Base-by-base conservation (phyloP, 805 yeast species). In the Candida gorgasii region DNA sequence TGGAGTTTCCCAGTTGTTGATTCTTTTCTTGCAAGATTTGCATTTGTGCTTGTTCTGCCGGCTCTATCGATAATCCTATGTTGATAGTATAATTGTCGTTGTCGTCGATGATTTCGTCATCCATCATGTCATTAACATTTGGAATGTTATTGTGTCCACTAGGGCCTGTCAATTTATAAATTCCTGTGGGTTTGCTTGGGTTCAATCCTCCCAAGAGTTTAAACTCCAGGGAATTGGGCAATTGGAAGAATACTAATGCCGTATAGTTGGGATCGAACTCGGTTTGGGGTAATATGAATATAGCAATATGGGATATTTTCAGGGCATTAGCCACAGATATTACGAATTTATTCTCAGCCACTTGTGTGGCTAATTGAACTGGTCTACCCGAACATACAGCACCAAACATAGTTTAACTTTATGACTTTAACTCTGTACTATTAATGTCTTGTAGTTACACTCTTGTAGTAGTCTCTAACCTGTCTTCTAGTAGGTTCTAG, bases 11-110 rank as follows among this genome's bases (percentile, higher is more conserved):
- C 27, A 27, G 31, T 12, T 26, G 24, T 40, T 44, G 45, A 15
- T 30, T 58, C 49, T 67, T 72, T 52, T 73, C 68, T 45, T 71
- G 69, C 18, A 62, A 71, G 34, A 88, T 62, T 43, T 76, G 81
- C 27, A 69, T 63, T 46, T 79, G 78, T 0, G 95, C 97, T 38
- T 76, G 81, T 0, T 60, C 69, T 5, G 78, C 73, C 0, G 96
- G 86, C 57, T 92, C 99, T 11, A 92, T 82, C 3, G 97, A 87
- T n/a, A 93, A 86, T 0, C 99, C 99, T 4, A 92, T 80, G 49
- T 58, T 73, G 50, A 57, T 62, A 3, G 55, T 49, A 14, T 55
- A 47, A 1, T 47, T 45, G 42, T 72, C 68, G 45, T 57, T 66
- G 14, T 43, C 46, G 14, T 58, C 57, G 8, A 61, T 65, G 34